Evolutionary conservation across 2,329 filamentous ascomycete genomes (phyloP), one percentile per base, ranked within the genome.

Genomic region (Botryotinia narcissicola): DNA sequence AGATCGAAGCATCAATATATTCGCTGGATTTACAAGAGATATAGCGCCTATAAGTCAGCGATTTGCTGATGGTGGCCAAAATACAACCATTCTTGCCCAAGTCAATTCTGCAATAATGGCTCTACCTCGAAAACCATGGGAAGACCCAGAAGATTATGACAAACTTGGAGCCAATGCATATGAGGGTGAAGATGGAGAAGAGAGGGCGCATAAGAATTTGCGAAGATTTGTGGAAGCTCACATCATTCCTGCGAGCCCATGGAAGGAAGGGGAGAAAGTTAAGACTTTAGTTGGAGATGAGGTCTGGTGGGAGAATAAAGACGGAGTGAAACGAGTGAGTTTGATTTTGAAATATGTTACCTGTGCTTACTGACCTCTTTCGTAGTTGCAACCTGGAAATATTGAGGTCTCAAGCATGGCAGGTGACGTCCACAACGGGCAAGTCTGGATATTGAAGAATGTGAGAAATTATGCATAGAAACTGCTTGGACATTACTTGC

Each of bases 1-100:
- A 77, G 90, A 93, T 72, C 90, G 92, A 78, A 88, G 86, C 75
- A 92, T 97, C 80, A 94, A 93, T 76, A 91, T 95, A 77, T 98
- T 98, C 83, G 92, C 93, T 44, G 90, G 90, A 60, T 90, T 97
- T 79, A 91, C 92, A 8, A 90, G 94, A 74, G 91, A 95, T 80
- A 89, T 95, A 78, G 87, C 90, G 64, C 83, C 86, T n/a, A 86
- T 95, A 32, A 87, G 89, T 16, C 83, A 85, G 35, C 92, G 93
- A 0, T 88, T 98, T 22, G 88, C 92, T 78, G 88, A 93, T 80
- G 82, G 86, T 0, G 80, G 84, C 0, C 83, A 87, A 73, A 95
- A 95, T 81, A 93, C 93, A 25, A 98, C 94, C 3, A 90, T 98
- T 37, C 89, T 98, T 4, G 95, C 95, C 8, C 96, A 96, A 0